Evolutionary conservation across 1,284 basidiomycete genomes (phyloP), one percentile per base, ranked within the genome.

Genomic region (Pterulicium gracile): DNA sequence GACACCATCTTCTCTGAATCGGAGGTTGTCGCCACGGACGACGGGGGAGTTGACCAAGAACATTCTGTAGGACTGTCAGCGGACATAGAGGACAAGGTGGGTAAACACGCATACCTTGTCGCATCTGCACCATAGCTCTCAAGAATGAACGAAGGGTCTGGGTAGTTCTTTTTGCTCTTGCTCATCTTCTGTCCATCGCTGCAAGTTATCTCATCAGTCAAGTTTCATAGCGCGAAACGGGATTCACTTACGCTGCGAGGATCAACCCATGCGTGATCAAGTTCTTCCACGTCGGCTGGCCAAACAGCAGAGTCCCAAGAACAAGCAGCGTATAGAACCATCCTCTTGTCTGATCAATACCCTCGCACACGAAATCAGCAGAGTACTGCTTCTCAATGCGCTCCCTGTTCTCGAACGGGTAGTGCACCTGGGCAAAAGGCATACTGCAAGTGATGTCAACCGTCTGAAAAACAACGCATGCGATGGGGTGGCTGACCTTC

Each of bases 301-400:
- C 84, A 58, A 97, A 98, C 41, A 99, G 74, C 62, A 96, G 95
- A 12, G 93, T 97, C 21, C 88, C 91, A 20, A 98, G 73, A 4
- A 99, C 94, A 44, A 99, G 81, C 19, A 99, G 70, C 3, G 96
- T 98, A 70, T 98, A 99, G 80, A 98, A 99, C 96, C 96, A 98
- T 36, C 95, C 95, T 59, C 93, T 78, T 32, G 89, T 94, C 65
- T 94, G 90, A 62, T 94, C 90, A 50, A 93, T 96, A 62, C 95
- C 96, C 65, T 99, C 96, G 4, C 88, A 95, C 44, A 98, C 84
- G 61, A 99, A 99, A 61, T 98, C 87, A n/a, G 93, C 96, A 3
- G 96, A 96, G 73, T 93, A 97, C 12, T 79, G 81, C 24, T 70
- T 70, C 62, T 94, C 81, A 52, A 90, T 88, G 44, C 79, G 67